Evolutionary conservation across 257 asterid species (phyloP).

Genomic region (Solanum clarkiae): DNA sequence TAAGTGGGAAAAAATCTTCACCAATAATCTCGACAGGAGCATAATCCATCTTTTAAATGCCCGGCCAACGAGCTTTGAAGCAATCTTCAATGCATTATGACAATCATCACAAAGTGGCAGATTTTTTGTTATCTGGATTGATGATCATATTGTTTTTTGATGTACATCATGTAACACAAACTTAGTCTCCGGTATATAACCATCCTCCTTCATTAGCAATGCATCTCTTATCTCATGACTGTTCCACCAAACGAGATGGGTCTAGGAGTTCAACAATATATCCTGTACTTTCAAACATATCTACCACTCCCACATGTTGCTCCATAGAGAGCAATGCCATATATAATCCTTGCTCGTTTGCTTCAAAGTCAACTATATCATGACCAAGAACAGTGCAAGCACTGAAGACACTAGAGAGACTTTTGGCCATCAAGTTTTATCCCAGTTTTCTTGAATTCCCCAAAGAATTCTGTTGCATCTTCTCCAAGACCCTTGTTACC

Average conservation of each 20-base stretch:
- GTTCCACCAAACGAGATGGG: slow-evolving; percentile 42
- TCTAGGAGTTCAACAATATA: slow-evolving; percentile 45
- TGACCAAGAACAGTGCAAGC: slow-evolving; percentile 44
- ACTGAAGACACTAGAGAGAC: slow-evolving; percentile 41
- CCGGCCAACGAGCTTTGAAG: slow-evolving; percentile 73
- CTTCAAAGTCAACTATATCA: slow-evolving; percentile 49
- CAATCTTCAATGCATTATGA: slow-evolving; percentile 67
- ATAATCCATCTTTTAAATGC: slow-evolving; percentile 67
- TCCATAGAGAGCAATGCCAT: slow-evolving; percentile 49
- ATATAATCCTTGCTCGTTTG: slow-evolving; percentile 46
- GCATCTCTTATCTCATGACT: slow-evolving; percentile 44
- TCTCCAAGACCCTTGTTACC: slow-evolving; percentile 59
- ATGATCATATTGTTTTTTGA: slow-evolving; percentile 50
- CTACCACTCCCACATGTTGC: slow-evolving; percentile 57
- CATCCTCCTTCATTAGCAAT: slow-evolving; percentile 65
- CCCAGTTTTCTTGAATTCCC: slow-evolving; percentile 57
- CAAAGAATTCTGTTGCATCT: slow-evolving; percentile 49
- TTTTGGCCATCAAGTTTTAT: slow-evolving; percentile 57
- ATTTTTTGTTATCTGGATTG: slow-evolving; percentile 58
- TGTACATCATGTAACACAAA: slow-evolving; percentile 86
- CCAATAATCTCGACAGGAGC: slow-evolving; percentile 85
- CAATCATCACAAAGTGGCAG: slow-evolving; percentile 80
- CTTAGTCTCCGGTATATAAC: slow-evolving; percentile 59
- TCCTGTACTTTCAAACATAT: slow-evolving; percentile 71
- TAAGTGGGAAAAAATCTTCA: slow-evolving; percentile 7